Conservation (phyloP, 495 filamentous ascomycete genomes). For the Podospora fimiseda region DNA sequence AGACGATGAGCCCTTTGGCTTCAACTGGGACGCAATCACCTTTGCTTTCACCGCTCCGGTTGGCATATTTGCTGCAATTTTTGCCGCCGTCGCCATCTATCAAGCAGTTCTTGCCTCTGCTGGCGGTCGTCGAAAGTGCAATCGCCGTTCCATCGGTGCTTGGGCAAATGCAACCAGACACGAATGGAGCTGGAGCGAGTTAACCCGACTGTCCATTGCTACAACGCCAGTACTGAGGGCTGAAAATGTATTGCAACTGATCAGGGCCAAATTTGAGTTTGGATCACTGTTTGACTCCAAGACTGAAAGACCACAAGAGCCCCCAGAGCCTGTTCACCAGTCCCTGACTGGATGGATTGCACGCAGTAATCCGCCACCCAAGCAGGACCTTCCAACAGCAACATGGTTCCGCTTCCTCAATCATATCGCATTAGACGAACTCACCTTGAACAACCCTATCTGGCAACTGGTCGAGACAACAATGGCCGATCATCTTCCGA, state of each 20-base stretch:
- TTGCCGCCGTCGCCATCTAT: neutral
- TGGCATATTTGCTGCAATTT: neutral
- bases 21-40: neutral
- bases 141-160: neutral
- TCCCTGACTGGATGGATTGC: neutral
- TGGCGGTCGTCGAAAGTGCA: neutral
- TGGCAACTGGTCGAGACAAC: neutral
- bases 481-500: neutral
- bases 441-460: neutral
- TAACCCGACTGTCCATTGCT: neutral
- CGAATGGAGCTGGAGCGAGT: constrained; percentile 2
- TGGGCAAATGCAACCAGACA: neutral
- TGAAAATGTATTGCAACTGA: neutral
- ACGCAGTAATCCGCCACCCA: neutral
- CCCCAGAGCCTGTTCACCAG: neutral
- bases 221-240: neutral
- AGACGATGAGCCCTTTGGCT: neutral
- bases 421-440: neutral
- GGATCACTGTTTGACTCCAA: neutral
- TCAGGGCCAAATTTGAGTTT: neutral
- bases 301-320: neutral
- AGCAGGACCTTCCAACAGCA: neutral
- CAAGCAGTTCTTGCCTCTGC: neutral
- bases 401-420: neutral
- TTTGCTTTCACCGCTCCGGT: neutral